These are phyloP conservation scores for Casuarina cunninghamiana DNA, from an alignment of 306 rosid species.

Conservation along the genomic window DNA sequence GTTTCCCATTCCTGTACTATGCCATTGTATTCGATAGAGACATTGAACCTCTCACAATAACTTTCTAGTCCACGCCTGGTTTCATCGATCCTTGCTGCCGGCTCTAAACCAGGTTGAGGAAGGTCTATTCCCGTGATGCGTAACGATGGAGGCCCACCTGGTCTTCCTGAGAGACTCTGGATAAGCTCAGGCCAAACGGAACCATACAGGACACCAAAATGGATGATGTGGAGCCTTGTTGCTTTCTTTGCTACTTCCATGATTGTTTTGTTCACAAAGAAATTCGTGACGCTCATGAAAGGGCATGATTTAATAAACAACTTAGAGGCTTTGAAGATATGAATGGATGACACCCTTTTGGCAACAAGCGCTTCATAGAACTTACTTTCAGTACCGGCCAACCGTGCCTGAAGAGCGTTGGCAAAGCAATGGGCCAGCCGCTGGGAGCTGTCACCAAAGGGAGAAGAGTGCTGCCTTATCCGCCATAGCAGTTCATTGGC, in stretches of 20 bases:
- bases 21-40: slow-evolving; percentile 69
- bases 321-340: slow-evolving; percentile 56
- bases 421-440: slow-evolving; percentile 73
- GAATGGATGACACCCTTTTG: slow-evolving; percentile 36
- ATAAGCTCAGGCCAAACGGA: slow-evolving; percentile 79
- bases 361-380: slow-evolving; percentile 3
- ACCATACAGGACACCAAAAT: slow-evolving; percentile 73
- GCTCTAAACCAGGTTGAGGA: slow-evolving; percentile 78
- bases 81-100: slow-evolving; percentile 65
- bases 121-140: slow-evolving; percentile 70
- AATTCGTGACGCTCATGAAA: slow-evolving; percentile 51
- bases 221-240: slow-evolving; percentile 55
- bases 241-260: slow-evolving; percentile 37
- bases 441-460: slow-evolving; percentile 59
- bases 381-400: slow-evolving; percentile 39
- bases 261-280: slow-evolving; percentile 43
- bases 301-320: slow-evolving; percentile 47
- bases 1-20: slow-evolving; percentile 72
- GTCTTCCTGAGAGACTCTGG: slow-evolving; percentile 44
- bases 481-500: slow-evolving; percentile 55
- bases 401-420: slow-evolving; percentile 55
- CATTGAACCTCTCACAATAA: slow-evolving; percentile 48
- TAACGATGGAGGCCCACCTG: slow-evolving; percentile 45
- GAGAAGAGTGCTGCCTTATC: slow-evolving; percentile 66
- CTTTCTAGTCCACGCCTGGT: slow-evolving; percentile 67